These are phyloP conservation scores for Spergularia marina DNA, from an alignment of 148 eudicot genomes.

Conservation along the genomic window DNA sequence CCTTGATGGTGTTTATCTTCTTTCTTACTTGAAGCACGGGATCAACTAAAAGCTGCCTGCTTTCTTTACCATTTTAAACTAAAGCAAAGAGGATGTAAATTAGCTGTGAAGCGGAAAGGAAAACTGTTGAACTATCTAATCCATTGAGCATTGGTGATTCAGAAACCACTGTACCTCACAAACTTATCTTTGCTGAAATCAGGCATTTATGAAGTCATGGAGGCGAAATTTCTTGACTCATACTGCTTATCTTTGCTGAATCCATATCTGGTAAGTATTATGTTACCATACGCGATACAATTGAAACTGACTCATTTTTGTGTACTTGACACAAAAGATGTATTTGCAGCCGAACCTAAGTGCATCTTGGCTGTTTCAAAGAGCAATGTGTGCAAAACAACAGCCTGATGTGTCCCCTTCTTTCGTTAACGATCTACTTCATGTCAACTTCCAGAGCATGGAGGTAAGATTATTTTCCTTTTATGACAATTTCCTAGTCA, in stretches of 20 bases:
- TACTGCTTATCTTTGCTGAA: slow-evolving; percentile 73
- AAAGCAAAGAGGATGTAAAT: too few species aligned
- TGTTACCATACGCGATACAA: slow-evolving; percentile 9
- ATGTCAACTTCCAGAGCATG: slow-evolving; percentile 81
- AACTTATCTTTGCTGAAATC: slow-evolving; percentile 22
- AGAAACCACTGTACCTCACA: slow-evolving; percentile 6
- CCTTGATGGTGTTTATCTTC: too few species aligned
- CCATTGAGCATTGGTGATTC: background rate
- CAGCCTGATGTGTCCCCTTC: slow-evolving; percentile 66
- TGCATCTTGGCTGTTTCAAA: slow-evolving; percentile 96
- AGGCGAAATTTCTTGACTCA: slow-evolving; percentile 53
- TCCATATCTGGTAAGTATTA: slow-evolving; percentile 78
- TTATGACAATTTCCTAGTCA: too few species aligned
- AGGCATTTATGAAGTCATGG: slow-evolving; percentile 81
- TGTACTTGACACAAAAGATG: background rate
- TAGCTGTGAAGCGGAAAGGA: too few species aligned
- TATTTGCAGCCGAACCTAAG: slow-evolving; percentile 82
- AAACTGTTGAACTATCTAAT: background rate
- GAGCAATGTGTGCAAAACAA: slow-evolving; percentile 96
- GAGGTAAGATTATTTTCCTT: slow-evolving; percentile 43
- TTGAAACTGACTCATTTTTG: background rate
- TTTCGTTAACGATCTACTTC: slow-evolving; percentile 82
- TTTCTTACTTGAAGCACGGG: too few species aligned
- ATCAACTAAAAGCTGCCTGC: too few species aligned
- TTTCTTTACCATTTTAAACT: too few species aligned